These are phyloP conservation scores for Apiospora hydei DNA, from an alignment of 2,329 filamentous ascomycete species.

Conservation along the genomic window DNA sequence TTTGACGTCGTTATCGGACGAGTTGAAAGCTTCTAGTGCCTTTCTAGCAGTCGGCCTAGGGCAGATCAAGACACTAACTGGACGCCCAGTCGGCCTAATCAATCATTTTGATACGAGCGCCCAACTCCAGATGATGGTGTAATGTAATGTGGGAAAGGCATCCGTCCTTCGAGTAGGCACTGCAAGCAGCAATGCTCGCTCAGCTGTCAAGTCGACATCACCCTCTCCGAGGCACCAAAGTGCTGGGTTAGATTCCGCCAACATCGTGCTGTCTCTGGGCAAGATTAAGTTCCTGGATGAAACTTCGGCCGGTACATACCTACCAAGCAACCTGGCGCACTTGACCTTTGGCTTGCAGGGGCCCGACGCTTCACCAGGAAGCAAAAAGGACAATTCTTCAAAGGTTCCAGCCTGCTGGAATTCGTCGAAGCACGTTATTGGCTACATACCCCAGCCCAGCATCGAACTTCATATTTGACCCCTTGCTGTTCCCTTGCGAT, in stretches of 20 bases:
- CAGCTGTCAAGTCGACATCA: not conserved
- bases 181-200: no score
- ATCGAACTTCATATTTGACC: constrained; percentile 13
- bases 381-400: constrained; percentile 6
- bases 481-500: constrained; percentile 14
- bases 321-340: constrained; percentile 1
- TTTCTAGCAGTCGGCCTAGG: not conserved
- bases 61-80: not conserved
- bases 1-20: constrained; percentile 15
- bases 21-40: not conserved
- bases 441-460: constrained; percentile 1
- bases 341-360: not conserved
- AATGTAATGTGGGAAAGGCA: not conserved
- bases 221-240: not conserved
- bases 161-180: not conserved
- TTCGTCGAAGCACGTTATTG: not conserved
- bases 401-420: constrained; percentile 18
- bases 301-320: constrained; percentile 1
- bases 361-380: not conserved
- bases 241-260: not conserved
- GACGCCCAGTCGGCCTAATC: constrained; percentile 18
- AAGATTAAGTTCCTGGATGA: constrained; percentile 14
- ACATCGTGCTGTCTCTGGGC: not conserved
- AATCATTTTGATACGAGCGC: constrained; percentile 15
- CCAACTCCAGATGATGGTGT: not conserved